A percentile compares a stretch with the other conserved stretches of the same genome.
Conservation (phyloP, 2,329 filamentous ascomycete species). For the Colletotrichum neosansevieriae region DNA sequence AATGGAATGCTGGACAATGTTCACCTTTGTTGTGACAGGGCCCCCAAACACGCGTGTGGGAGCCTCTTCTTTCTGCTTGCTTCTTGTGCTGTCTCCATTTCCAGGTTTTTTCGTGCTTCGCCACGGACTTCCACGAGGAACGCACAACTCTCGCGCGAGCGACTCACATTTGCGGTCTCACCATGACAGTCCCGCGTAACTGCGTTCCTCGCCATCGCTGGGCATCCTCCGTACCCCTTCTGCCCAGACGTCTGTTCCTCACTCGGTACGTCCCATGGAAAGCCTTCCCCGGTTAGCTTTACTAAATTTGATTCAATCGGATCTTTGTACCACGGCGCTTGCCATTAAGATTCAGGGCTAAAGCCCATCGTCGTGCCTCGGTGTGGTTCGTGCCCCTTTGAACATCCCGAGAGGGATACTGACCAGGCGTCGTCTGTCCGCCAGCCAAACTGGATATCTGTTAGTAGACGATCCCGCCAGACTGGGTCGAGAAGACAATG, state of each 20-base stretch:
- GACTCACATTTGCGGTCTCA: slow-evolving; percentile 24
- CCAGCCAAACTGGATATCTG: background rate
- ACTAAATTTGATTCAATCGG: slow-evolving; percentile 18
- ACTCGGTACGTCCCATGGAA: background rate
- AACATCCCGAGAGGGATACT: slow-evolving; percentile 5
- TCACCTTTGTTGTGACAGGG: slow-evolving; percentile 12
- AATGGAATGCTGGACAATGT: slow-evolving; percentile 18
- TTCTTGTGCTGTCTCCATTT: slow-evolving; percentile 2
- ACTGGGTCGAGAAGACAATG: slow-evolving; percentile 26
- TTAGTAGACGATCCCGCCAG: slow-evolving; percentile 13
- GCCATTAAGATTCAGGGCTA: slow-evolving; percentile 20
- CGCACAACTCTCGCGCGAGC: slow-evolving; percentile 33
- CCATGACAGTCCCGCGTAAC: slow-evolving; percentile 23
- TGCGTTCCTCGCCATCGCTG: slow-evolving; percentile 33
- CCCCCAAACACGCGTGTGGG: slow-evolving; percentile 23
- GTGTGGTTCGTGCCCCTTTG: background rate
- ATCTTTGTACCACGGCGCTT: slow-evolving; percentile 30
- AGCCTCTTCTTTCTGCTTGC: background rate
- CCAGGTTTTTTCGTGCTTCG: slow-evolving; percentile 3
- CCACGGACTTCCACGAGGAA: slow-evolving; percentile 35
- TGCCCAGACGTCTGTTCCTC: background rate
- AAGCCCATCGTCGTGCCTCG: slow-evolving; percentile 10
- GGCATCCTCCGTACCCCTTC: background rate
- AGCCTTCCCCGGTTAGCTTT: background rate
- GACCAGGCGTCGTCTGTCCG: background rate